Percentiles rank a stretch among this genome's conserved stretches.
These are phyloP conservation scores for Chlorella vulgaris DNA, from an alignment of 139 green algal species.

Conservation along the genomic window DNA sequence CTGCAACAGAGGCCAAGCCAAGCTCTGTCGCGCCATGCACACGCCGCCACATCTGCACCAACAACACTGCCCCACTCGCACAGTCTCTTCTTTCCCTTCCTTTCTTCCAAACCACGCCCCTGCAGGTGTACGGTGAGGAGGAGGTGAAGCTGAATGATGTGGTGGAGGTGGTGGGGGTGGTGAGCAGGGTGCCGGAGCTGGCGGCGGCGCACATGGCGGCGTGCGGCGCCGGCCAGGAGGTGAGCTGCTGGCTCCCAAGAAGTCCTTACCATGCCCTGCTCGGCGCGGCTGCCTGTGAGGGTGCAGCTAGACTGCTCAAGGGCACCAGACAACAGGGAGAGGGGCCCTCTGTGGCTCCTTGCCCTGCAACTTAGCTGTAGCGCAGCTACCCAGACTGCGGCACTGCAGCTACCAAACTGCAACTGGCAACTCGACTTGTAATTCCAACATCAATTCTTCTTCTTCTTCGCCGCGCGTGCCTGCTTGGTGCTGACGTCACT, in stretches of 20 bases:
- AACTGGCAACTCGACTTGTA: too few species aligned
- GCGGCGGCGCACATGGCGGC: slow-evolving; percentile 42
- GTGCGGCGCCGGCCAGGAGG: background rate
- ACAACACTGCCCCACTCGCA: too few species aligned
- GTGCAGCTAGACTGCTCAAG: too few species aligned
- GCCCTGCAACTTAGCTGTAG: too few species aligned
- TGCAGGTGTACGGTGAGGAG: slow-evolving; percentile 57
- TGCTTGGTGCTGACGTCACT: background rate
- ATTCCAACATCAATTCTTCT: background rate
- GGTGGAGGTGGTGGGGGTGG: slow-evolving; percentile 67
- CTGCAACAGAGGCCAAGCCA: too few species aligned
- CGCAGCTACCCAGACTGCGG: too few species aligned
- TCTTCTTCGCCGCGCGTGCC: background rate
- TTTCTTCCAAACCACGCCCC: background rate
- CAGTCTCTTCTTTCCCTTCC: background rate
- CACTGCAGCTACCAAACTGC: too few species aligned
- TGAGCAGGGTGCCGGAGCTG: slow-evolving; percentile 54
- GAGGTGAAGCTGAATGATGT: slow-evolving; percentile 67
- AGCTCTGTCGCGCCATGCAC: too few species aligned
- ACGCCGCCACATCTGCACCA: too few species aligned
- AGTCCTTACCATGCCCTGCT: background rate
- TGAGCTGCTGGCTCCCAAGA: background rate
- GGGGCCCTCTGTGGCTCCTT: too few species aligned
- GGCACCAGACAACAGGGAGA: too few species aligned
- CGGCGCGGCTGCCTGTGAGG: background rate